These are phyloP conservation scores for Achaetomium macrosporum DNA, from an alignment of 2,329 filamentous ascomycete genomes.

Conservation along the genomic window DNA sequence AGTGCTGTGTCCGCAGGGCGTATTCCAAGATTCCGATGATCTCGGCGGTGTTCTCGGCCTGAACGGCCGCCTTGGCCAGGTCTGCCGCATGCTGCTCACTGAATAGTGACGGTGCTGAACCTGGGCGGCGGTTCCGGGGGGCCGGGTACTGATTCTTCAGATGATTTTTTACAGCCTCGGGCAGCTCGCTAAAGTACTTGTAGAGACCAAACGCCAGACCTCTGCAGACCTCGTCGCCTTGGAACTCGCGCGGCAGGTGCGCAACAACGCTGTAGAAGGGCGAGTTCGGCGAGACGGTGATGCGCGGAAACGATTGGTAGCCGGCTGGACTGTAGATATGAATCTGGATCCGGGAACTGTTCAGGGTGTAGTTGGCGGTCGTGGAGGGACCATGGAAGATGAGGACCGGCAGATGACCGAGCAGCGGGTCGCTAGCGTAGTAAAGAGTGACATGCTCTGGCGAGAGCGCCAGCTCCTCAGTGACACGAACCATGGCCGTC, in stretches of 20 bases:
- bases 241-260: conserved; percentile 84
- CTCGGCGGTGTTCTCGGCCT: conserved; percentile 69
- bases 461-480: conserved; percentile 70
- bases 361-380: conserved; percentile 77
- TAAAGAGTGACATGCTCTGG: conserved; percentile 81
- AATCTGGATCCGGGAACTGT: conserved; percentile 88
- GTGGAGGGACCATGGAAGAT: conserved; percentile 91
- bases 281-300: conserved; percentile 90
- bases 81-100: conserved; percentile 90
- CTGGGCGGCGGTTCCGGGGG: conserved; percentile 51
- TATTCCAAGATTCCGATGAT: conserved; percentile 67
- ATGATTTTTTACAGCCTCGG: conserved; percentile 66
- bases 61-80: conserved; percentile 76
- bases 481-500: conserved; percentile 74
- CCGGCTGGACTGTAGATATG: conserved; percentile 89
- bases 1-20: conserved; percentile 72
- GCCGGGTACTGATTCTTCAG: conserved; percentile 55
- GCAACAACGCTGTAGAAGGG: conserved; percentile 86
- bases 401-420: conserved; percentile 74
- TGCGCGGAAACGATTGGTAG: conserved; percentile 80
- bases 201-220: conserved; percentile 86
- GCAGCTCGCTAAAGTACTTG: conserved; percentile 90
- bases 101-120: conserved; percentile 66
- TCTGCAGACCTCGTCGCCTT: conserved; percentile 89
- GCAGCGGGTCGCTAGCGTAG: conserved; percentile 77